phyloP scores from a whole-genome alignment of 2,329 filamentous ascomycete genomes.

The Coniochaeta sp. region DNA sequence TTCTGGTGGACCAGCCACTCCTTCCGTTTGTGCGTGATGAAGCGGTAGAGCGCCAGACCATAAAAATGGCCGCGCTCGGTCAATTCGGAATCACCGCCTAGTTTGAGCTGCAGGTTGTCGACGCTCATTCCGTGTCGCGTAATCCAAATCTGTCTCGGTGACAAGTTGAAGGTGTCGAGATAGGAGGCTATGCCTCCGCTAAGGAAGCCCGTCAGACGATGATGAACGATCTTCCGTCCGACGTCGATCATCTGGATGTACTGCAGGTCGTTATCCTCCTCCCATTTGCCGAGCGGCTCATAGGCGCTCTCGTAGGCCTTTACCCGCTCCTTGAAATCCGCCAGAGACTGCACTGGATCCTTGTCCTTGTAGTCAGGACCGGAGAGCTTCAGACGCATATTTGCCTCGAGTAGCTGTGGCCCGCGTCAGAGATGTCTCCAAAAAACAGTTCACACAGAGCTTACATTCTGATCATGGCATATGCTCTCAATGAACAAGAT shows the following conservation, averaged over 20 bases:
- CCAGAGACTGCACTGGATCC: constrained; percentile 75
- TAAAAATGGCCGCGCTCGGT: constrained; percentile 76
- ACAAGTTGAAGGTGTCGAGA: constrained; percentile 91
- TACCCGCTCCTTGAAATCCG: constrained; percentile 89
- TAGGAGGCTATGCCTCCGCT: constrained; percentile 91
- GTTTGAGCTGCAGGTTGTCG: constrained; percentile 81
- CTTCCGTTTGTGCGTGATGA: constrained; percentile 73
- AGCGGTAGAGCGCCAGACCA: constrained; percentile 69
- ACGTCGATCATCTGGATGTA: constrained; percentile 99
- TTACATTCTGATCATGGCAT: constrained; percentile 68
- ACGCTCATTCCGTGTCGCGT: constrained; percentile 87
- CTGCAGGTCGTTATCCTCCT: constrained; percentile 84
- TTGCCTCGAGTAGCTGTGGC: constrained; percentile 69
- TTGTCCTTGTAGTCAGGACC: constrained; percentile 95
- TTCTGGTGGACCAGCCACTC: constrained; percentile 80
- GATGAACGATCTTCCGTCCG: constrained; percentile 84
- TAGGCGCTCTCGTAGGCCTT: constrained; percentile 92
- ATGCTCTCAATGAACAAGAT: constrained; percentile 94
- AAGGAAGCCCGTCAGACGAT: constrained; percentile 85
- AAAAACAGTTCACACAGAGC: constrained; percentile 8
- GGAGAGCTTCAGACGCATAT: constrained; percentile 94
- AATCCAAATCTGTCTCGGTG: constrained; percentile 95
- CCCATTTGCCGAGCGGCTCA: constrained; percentile 79
- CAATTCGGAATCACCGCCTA: constrained; percentile 83
- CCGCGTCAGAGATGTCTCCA: not conserved